phyloP scores from a whole-genome alignment of 495 filamentous ascomycete species.

The Tirmania nivea region DNA sequence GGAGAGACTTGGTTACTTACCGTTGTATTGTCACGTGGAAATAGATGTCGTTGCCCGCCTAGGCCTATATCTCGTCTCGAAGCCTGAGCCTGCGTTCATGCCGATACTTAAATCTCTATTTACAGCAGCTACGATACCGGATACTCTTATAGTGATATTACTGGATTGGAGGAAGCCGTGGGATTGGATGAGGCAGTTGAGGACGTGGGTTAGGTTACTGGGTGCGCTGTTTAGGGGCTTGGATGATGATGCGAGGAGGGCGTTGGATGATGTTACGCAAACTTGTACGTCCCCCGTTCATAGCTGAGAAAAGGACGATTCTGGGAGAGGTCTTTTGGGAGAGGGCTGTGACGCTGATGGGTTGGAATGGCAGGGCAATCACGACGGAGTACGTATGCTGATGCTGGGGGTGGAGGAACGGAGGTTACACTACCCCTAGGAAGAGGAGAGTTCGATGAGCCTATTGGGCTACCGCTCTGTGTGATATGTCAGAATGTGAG shows the following conservation, averaged over 20 bases:
- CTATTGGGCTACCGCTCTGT: constrained; percentile 67
- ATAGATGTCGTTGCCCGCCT: constrained; percentile 77
- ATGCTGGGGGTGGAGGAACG: constrained; percentile 26
- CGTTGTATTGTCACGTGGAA: not conserved
- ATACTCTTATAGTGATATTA: constrained; percentile 70
- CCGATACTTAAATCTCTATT: constrained; percentile 68
- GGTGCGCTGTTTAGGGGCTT: constrained; percentile 52
- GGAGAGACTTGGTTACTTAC: constrained; percentile 1
- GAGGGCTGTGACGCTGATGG: not conserved
- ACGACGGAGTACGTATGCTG: constrained; percentile 15
- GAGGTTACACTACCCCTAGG: constrained; percentile 59
- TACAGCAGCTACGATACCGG: constrained; percentile 63
- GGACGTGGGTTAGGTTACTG: constrained; percentile 70
- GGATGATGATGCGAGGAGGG: constrained; percentile 51
- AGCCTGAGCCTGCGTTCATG: constrained; percentile 60
- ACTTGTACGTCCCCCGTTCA: constrained; percentile 4
- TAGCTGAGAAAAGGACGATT: constrained; percentile 32
- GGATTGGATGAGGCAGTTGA: constrained; percentile 70
- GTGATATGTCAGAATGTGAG: constrained; percentile 77
- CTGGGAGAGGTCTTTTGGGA: not conserved
- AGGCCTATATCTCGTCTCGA: constrained; percentile 70
- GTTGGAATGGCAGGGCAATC: constrained; percentile 4
- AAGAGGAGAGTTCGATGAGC: constrained; percentile 87
- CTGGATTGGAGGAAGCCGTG: constrained; percentile 86
- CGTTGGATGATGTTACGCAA: constrained; percentile 63